Evolutionary conservation across 2,329 filamentous ascomycete species (phyloP).

Genomic region (Cryphonectria radicalis): DNA sequence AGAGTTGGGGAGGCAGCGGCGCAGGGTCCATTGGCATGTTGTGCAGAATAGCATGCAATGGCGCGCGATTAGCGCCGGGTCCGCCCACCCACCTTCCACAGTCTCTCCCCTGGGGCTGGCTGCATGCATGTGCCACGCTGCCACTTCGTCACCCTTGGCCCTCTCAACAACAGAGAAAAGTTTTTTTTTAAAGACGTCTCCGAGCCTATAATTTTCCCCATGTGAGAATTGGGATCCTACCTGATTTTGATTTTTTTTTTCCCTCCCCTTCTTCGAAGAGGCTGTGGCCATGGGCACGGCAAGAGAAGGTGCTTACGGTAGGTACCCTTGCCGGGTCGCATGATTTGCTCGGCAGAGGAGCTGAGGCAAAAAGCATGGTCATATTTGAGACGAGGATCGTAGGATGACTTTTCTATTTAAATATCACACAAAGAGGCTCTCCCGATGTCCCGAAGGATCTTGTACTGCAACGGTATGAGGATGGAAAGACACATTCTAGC

Average conservation of each 20-base stretch:
- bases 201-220: not conserved
- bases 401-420: conserved; percentile 23
- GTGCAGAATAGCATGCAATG: conserved; percentile 9
- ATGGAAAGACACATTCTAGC: not conserved
- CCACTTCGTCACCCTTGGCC: not conserved
- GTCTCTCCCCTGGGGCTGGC: not conserved
- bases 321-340: conserved; percentile 2
- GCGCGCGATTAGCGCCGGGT: conserved; percentile 19
- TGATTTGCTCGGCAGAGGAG: not conserved
- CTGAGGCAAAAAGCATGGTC: not conserved
- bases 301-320: conserved; percentile 15
- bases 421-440: conserved; percentile 12
- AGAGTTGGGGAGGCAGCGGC: not conserved
- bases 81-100: not conserved
- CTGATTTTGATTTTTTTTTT: not conserved
- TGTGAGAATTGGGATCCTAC: not conserved
- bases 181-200: not conserved
- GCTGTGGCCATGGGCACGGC: not conserved
- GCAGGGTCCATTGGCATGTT: conserved; percentile 7
- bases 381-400: conserved; percentile 13
- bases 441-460: conserved; percentile 13
- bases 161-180: not conserved
- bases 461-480: not conserved
- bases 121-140: conserved; percentile 12
- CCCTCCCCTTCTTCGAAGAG: not conserved